phyloP scores from a whole-genome alignment of 495 filamentous ascomycete genomes.

The Opeltia flavorubescens region DNA sequence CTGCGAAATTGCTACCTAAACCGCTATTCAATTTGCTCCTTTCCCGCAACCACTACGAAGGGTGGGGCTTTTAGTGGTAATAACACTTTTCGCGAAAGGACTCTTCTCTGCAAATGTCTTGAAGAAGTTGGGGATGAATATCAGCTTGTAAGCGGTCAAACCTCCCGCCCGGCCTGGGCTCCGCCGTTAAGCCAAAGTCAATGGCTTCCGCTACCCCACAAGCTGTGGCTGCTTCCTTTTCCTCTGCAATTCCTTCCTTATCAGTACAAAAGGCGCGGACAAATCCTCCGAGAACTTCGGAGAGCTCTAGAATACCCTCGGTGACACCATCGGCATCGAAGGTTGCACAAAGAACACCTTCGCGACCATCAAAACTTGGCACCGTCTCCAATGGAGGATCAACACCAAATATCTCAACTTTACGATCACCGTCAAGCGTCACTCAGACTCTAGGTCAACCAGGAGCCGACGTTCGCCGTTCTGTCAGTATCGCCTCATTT shows the following conservation, averaged over 20 bases:
- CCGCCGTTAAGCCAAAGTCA: neutral
- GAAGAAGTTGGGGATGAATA: no score
- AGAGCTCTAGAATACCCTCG: slow-evolving; percentile 27
- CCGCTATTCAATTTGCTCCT: no score
- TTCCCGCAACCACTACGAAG: no score
- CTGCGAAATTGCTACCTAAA: neutral
- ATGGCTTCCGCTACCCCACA: slow-evolving; percentile 7
- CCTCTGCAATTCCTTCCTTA: slow-evolving; percentile 51
- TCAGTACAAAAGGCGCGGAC: slow-evolving; percentile 59
- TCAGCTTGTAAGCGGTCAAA: no score
- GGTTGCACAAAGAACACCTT: slow-evolving; percentile 47
- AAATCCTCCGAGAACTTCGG: slow-evolving; percentile 36
- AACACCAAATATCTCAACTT: slow-evolving; percentile 23
- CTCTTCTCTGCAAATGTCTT: no score
- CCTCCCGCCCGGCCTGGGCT: neutral
- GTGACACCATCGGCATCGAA: slow-evolving; percentile 34
- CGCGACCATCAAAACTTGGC: slow-evolving; percentile 36
- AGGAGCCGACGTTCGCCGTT: slow-evolving; percentile 58
- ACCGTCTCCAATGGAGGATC: slow-evolving; percentile 37
- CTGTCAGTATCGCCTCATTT: slow-evolving; percentile 82
- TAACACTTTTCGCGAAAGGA: no score
- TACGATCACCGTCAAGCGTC: slow-evolving; percentile 27
- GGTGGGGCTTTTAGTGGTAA: no score
- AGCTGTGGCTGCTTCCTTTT: slow-evolving; percentile 48
- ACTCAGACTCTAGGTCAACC: slow-evolving; percentile 34